Percentiles rank a stretch among this genome's conserved stretches.
phyloP scores from a whole-genome alignment of 495 filamentous ascomycete genomes.

The Entonaema liquescens region DNA sequence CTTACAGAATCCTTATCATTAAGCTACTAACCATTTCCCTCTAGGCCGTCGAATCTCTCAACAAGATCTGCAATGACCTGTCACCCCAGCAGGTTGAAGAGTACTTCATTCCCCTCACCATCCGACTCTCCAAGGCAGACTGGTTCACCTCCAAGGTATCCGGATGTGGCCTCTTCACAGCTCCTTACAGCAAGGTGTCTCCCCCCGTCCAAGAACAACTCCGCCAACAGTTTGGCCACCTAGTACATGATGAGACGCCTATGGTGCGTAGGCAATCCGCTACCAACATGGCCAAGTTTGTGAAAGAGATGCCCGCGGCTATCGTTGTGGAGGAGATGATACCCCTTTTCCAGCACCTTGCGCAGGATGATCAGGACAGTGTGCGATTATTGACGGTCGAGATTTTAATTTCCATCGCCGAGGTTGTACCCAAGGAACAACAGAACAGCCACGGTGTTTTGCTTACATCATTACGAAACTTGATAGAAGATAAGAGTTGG shows the following conservation, averaged over 20 bases:
- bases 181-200: conserved; percentile 89
- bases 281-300: conserved; percentile 95
- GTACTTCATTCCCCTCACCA: conserved; percentile 90
- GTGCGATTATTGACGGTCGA: conserved; percentile 96
- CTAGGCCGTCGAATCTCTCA: conserved; percentile 96
- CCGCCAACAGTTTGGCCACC: conserved; percentile 85
- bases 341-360: conserved; percentile 95
- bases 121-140: conserved; percentile 97
- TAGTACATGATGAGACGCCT: conserved; percentile 97
- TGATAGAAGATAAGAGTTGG: conserved; percentile 99
- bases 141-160: conserved; percentile 99
- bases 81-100: conserved; percentile 93
- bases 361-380: conserved; percentile 95
- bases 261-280: conserved; percentile 98
- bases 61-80: conserved; percentile 95
- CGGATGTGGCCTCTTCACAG: conserved; percentile 91
- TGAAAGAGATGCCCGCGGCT: conserved; percentile 89
- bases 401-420: conserved; percentile 93
- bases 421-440: conserved; percentile 97
- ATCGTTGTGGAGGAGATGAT: conserved; percentile 99
- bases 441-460: conserved; percentile 95
- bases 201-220: conserved; percentile 85
- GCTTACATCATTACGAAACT: conserved; percentile 83
- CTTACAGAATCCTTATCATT: background rate
- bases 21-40: conserved; percentile 21